These are phyloP conservation scores for Suillus discolor DNA, from an alignment of 768 basidiomycete genomes.

Conservation along the genomic window DNA sequence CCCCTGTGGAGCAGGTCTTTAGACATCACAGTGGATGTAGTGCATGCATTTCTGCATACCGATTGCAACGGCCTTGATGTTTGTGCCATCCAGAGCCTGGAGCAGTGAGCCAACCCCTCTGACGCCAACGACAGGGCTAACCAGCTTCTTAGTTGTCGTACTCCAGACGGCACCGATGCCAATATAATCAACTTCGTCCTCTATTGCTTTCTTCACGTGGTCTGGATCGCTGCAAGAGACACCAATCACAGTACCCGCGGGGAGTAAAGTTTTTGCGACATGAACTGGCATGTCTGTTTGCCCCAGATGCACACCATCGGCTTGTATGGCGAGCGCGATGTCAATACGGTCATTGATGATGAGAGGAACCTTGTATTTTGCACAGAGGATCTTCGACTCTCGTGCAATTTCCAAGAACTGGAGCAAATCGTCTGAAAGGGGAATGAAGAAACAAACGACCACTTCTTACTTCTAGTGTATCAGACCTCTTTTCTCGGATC, in stretches of 20 bases:
- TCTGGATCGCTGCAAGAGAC: slow-evolving; percentile 72
- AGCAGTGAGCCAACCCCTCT: slow-evolving; percentile 72
- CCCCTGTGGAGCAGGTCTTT: slow-evolving; percentile 53
- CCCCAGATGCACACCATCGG: slow-evolving; percentile 86
- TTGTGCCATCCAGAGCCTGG: slow-evolving; percentile 60
- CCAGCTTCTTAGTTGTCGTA: slow-evolving; percentile 78
- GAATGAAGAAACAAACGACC: slow-evolving; percentile 2
- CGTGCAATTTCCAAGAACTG: slow-evolving; percentile 80
- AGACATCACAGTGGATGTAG: neutral
- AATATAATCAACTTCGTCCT: slow-evolving; percentile 78
- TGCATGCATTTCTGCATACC: slow-evolving; percentile 48
- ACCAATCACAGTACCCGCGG: slow-evolving; percentile 72
- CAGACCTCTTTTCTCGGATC: slow-evolving; percentile 81
- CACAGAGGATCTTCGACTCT: slow-evolving; percentile 70
- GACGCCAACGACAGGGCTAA: slow-evolving; percentile 66
- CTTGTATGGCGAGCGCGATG: slow-evolving; percentile 76
- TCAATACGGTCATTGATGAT: slow-evolving; percentile 91
- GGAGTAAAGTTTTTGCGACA: slow-evolving; percentile 68
- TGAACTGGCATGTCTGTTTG: slow-evolving; percentile 82
- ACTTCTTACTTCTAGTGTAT: slow-evolving; percentile 72
- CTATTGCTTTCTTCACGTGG: slow-evolving; percentile 64
- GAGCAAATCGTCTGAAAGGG: slow-evolving; percentile 5
- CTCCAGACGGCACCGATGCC: slow-evolving; percentile 86
- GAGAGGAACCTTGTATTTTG: slow-evolving; percentile 76
- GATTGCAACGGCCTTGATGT: slow-evolving; percentile 79